These are phyloP conservation scores for Candida multigemmis DNA, from an alignment of 805 yeast species.

Conservation along the genomic window DNA sequence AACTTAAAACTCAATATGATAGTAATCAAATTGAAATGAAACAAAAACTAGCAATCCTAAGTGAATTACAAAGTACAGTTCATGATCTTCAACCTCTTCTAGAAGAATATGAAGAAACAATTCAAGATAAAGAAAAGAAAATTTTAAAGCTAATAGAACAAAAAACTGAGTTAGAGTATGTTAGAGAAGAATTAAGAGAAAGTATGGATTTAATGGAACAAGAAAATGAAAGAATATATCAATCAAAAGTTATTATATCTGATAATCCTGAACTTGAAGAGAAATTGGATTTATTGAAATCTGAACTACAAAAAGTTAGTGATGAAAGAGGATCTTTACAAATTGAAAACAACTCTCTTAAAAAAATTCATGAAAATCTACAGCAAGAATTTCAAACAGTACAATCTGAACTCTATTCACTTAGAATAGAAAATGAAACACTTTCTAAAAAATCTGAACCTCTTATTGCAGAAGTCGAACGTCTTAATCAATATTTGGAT, in stretches of 20 bases:
- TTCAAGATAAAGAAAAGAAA: constrained; percentile 36
- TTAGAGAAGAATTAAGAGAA: constrained; percentile 50
- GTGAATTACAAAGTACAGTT: constrained; percentile 39
- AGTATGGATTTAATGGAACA: constrained; percentile 48
- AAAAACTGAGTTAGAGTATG: constrained; percentile 39
- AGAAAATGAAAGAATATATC: constrained; percentile 43
- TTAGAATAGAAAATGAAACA: no score
- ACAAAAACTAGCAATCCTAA: constrained; percentile 36
- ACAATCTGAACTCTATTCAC: no score
- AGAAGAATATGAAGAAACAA: constrained; percentile 36
- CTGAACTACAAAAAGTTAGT: not conserved
- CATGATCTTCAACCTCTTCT: constrained; percentile 39
- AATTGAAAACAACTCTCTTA: constrained; percentile 1
- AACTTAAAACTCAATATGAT: constrained; percentile 14
- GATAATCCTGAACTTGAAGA: not conserved
- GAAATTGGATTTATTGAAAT: not conserved
- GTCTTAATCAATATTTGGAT: no score
- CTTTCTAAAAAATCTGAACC: no score
- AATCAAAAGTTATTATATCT: constrained; percentile 17
- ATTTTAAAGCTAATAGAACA: constrained; percentile 35
- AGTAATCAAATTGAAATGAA: constrained; percentile 19
- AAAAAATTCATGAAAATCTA: no score
- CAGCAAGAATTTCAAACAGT: no score
- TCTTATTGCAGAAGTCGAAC: no score
- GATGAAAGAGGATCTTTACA: not conserved